These are phyloP conservation scores for Pythium sp. DNA, from an alignment of 352 stramenopile species.

Conservation along the genomic window DNA sequence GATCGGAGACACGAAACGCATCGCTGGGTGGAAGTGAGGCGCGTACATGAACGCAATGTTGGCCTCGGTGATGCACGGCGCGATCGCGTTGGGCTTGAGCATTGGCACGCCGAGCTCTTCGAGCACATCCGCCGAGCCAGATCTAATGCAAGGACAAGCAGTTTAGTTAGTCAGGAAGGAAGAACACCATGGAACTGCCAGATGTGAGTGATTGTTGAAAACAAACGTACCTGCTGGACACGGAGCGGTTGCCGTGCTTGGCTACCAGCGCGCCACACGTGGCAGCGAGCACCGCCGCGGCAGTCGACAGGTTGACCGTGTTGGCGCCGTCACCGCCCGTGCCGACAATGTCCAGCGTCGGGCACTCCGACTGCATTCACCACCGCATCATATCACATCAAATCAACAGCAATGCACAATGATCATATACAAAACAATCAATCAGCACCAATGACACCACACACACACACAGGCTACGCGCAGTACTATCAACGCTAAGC, in stretches of 20 bases:
- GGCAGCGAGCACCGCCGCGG: constrained; percentile 92
- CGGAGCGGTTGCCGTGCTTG: constrained; percentile 97
- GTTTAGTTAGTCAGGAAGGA: not conserved
- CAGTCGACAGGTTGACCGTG: constrained; percentile 98
- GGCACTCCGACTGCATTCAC: constrained; percentile 37
- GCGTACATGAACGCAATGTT: constrained; percentile 98
- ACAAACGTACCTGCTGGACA: constrained; percentile 82
- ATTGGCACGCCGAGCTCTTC: constrained; percentile 96
- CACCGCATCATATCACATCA: constrained; percentile 1
- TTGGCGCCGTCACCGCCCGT: constrained; percentile 98
- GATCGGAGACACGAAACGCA: constrained; percentile 94
- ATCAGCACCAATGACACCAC: constrained; percentile 4
- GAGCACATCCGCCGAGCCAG: constrained; percentile 96
- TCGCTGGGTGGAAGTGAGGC: constrained; percentile 96
- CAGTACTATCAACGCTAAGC: not conserved
- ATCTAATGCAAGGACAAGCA: constrained; percentile 25
- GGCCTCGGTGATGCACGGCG: constrained; percentile 89
- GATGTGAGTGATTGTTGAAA: not conserved
- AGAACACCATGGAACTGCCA: not conserved
- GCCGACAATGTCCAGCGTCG: constrained; percentile 97
- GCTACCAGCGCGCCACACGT: constrained; percentile 92
- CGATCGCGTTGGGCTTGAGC: constrained; percentile 88
- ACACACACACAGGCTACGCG: not conserved
- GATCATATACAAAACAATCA: not conserved
- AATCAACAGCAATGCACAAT: not conserved